Evolutionary conservation across 2,329 filamentous ascomycete species (phyloP).

Genomic region (Allantophomopsis lycopodina): DNA sequence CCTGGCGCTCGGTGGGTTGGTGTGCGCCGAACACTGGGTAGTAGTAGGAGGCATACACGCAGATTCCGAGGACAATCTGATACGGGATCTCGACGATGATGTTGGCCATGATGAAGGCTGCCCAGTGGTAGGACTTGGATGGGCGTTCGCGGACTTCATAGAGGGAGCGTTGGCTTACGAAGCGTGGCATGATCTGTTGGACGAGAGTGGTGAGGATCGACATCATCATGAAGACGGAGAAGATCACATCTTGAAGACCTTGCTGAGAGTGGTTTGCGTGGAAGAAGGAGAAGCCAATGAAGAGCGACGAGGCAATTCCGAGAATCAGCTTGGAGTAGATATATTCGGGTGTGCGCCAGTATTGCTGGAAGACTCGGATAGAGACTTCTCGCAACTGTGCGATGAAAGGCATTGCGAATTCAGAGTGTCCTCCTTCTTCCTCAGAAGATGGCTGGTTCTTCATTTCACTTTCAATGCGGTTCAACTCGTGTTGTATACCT

Average conservation of each 20-base stretch:
- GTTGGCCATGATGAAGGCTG: slow-evolving; percentile 18
- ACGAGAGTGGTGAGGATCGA: slow-evolving; percentile 56
- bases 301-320: slow-evolving; percentile 32
- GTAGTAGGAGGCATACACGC: slow-evolving; percentile 75
- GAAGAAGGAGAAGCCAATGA: slow-evolving; percentile 58
- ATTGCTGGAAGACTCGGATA: slow-evolving; percentile 58
- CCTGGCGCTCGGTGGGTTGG: slow-evolving; percentile 13
- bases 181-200: slow-evolving; percentile 57
- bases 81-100: slow-evolving; percentile 79
- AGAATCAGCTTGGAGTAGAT: slow-evolving; percentile 58
- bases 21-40: slow-evolving; percentile 60
- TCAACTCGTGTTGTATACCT: slow-evolving; percentile 19
- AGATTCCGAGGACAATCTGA: slow-evolving; percentile 59
- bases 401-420: slow-evolving; percentile 67
- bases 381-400: slow-evolving; percentile 53
- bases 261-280: slow-evolving; percentile 44
- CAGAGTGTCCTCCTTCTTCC: slow-evolving; percentile 33
- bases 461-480: slow-evolving; percentile 11
- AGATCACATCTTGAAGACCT: slow-evolving; percentile 59
- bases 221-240: slow-evolving; percentile 57
- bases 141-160: slow-evolving; percentile 38
- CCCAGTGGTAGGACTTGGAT: slow-evolving; percentile 21
- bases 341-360: slow-evolving; percentile 66
- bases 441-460: slow-evolving; percentile 21
- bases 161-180: slow-evolving; percentile 52